Base-by-base conservation (phyloP, 2,329 filamentous ascomycete genomes). In the Zymoseptoria crescenta region DNA sequence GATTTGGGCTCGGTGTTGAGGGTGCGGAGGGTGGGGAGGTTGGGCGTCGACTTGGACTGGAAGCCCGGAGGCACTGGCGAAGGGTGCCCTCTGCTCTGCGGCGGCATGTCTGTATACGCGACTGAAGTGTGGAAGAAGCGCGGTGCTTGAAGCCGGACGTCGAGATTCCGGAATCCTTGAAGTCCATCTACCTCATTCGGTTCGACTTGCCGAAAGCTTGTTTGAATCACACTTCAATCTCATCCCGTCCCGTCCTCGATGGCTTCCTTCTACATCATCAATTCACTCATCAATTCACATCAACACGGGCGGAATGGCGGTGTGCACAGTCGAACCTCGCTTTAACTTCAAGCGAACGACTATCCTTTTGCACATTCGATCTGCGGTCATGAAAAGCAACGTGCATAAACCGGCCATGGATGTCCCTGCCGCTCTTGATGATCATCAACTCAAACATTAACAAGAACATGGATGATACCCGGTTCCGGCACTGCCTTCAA, bases 11-110 rank as follows among this genome's bases (percentile, higher is more conserved):
- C 30, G 56, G 54, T 52, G 56, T 59, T 49, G 7, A 75, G 69
- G 3, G 74, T 71, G 54, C 64, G 67, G n/a, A 76, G 63, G 0
- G 76, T 77, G 1, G 77, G 73, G 1, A 79, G 69, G 57, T 79
- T 78, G 4, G 78, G 77, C 2, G 77, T 79, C 0, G 77, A 79
- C 58, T 75, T 75, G 35, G 77, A 79, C 57, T 77, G 75, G 57
- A 77, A 70, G 24, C 73, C 74, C n/a, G 68, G 54, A 24, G 74
- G 75, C 1, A 74, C 65, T 3, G 66, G 62, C 24, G 61, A 59
- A 13, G 64, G 62, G 24, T 68, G 68, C 20, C 76, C 76, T 74
- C 76, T 72, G 59, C 75, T 77, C 59, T 76, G 73, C 1, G 76
- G 75, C 49, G 76, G 68, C 76, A 77, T 77, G 8, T 10, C 35